Evolutionary conservation across 305 asterid species (phyloP).

Genomic region (Caryopteris hybrid): DNA sequence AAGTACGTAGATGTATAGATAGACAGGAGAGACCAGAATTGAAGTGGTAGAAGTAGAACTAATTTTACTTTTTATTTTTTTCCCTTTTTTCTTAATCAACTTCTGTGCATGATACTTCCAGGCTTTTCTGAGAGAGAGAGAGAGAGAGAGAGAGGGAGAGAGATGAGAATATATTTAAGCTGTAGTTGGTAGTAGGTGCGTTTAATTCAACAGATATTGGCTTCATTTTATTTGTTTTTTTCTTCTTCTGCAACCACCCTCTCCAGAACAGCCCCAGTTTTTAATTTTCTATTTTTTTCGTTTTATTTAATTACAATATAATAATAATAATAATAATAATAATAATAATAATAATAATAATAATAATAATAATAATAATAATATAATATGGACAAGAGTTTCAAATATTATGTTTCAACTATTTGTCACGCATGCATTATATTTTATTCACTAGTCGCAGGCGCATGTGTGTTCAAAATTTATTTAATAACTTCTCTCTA

Average conservation of each 20-base stretch:
- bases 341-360: too few relatives aligned
- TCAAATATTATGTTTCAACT: too few relatives aligned
- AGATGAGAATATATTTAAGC: background rate
- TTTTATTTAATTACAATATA: too few relatives aligned
- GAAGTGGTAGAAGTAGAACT: conserved; percentile 21
- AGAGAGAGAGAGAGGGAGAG: background rate
- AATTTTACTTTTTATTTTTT: background rate
- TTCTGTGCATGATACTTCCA: background rate
- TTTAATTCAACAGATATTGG: conserved; percentile 26
- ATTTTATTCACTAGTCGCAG: too few relatives aligned
- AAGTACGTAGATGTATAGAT: conserved; percentile 20
- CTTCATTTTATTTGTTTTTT: conserved; percentile 21
- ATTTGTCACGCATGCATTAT: too few relatives aligned
- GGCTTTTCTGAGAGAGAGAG: background rate
- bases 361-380: too few relatives aligned
- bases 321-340: too few relatives aligned
- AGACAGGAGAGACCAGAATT: conserved; percentile 6
- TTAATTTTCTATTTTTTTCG: too few relatives aligned
- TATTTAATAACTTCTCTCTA: too few relatives aligned
- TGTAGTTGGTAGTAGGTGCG: conserved; percentile 32
- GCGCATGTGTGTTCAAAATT: too few relatives aligned
- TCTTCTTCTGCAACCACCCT: conserved; percentile 26
- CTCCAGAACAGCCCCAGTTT: background rate
- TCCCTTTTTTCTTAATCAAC: background rate
- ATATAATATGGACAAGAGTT: too few relatives aligned